Evolutionary conservation across 257 asterid genomes (phyloP), one percentile per base, ranked within the genome.

Genomic region (Capsicum baccatum): DNA sequence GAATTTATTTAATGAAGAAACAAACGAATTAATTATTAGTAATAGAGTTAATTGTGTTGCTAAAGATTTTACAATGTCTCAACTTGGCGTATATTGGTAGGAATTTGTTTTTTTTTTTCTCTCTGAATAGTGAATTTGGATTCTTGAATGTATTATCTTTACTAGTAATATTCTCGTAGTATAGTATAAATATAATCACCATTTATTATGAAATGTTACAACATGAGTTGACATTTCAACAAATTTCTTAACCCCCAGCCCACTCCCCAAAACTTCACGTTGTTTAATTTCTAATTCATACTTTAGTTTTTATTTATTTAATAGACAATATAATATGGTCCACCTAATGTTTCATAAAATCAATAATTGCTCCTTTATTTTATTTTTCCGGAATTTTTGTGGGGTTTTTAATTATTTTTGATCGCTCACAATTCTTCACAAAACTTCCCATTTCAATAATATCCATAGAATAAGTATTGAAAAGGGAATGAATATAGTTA

Each of bases 351-450:
- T 68, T 68, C 76, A 37, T 37, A 68, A 35, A 68, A 68, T 68
- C 50, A 68, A 68, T 68, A 68, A 74, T 74, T 74, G 80, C 19
- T 21, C 60, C 44, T 52, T 74, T 50, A 21, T 52, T 48, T 19
- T 19, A 74, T 74, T 74, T 74, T 48, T 8, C 12, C 6, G 2
- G 14, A 47, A 21, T 7, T 50, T 74, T 50, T 21, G 11, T 26
- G 19, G 26, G 9, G 48, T 76, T 52, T 76, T 52, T 3, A 48
- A 21, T 3, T 76, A 52, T 19, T 48, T 73, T 48, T 73, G 12
- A 42, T 48, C 19, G 15, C 80, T 73, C 58, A 21, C 80, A 11
- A 48, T 3, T 17, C 80, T 73, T 74, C 11, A 12, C 59, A 52
- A 76, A 26, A 50, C 11, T 12, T 76, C 63, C 8, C 8, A 74